phyloP scores from a whole-genome alignment of 1,284 basidiomycete genomes.

The Jaminaea rosea region DNA sequence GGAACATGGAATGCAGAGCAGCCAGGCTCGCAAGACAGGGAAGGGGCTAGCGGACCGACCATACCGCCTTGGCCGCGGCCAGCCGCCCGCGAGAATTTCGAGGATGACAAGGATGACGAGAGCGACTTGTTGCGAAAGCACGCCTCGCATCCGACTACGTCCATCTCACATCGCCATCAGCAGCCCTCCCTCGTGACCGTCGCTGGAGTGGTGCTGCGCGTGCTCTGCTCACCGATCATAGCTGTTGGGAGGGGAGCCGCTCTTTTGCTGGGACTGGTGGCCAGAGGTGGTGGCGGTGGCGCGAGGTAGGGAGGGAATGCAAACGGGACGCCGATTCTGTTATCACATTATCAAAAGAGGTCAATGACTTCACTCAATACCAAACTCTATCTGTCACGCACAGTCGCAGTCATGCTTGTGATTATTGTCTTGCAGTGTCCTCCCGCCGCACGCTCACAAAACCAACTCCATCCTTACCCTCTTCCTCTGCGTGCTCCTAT shows the following conservation, averaged over 20 bases:
- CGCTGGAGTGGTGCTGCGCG: background rate
- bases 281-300: too few species aligned
- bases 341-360: too few species aligned
- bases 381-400: too few species aligned
- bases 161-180: background rate
- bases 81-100: background rate
- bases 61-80: background rate
- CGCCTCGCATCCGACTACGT: background rate
- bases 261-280: background rate
- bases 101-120: background rate
- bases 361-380: too few species aligned
- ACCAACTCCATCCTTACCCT: slow-evolving; percentile 80
- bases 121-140: too few species aligned
- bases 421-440: too few species aligned
- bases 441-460: too few species aligned
- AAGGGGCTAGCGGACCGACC: background rate
- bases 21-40: background rate
- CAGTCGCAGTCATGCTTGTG: too few species aligned
- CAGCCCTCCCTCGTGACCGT: background rate
- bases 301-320: too few species aligned
- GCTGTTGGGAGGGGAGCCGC: background rate
- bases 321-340: too few species aligned
- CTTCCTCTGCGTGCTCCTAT: slow-evolving; percentile 84
- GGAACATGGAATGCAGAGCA: background rate
- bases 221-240: background rate